A percentile compares a stretch with the other conserved stretches of the same genome.
Evolutionary conservation across 2,329 filamentous ascomycete species (phyloP).

Genomic region (Bipolaris sorokiniana): DNA sequence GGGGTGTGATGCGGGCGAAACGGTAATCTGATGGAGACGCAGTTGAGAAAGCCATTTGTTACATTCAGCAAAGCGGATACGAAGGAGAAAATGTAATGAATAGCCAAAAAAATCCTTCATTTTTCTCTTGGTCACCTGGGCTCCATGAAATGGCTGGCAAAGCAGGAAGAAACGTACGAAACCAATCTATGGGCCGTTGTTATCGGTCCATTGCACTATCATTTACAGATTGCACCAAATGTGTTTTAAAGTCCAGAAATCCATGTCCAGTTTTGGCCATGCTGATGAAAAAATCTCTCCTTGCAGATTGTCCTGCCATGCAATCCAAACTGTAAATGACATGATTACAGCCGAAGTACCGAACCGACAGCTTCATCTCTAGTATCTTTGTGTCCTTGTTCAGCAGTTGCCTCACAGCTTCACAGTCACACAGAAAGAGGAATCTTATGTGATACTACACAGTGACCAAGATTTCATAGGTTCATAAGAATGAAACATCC

Average conservation of each 20-base stretch:
- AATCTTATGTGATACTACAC: too few relatives aligned
- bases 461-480: too few relatives aligned
- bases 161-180: background rate
- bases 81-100: background rate
- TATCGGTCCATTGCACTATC: background rate
- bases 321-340: background rate
- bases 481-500: too few relatives aligned
- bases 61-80: background rate
- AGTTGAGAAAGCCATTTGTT: background rate
- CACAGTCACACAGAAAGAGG: too few relatives aligned
- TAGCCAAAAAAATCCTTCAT: background rate
- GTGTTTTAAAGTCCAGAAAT: background rate
- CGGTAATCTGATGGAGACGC: constrained; percentile 3
- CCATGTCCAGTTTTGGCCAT: background rate
- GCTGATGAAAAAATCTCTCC: background rate
- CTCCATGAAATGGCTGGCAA: background rate
- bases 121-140: background rate
- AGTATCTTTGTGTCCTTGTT: too few relatives aligned
- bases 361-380: background rate
- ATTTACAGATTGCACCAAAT: background rate
- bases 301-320: background rate
- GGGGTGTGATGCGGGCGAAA: constrained; percentile 6
- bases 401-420: too few relatives aligned
- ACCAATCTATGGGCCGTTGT: background rate
- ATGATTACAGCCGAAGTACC: background rate